Conservation (phyloP, 2,329 filamentous ascomycete genomes). For the Stagonosporopsis tanaceti region DNA sequence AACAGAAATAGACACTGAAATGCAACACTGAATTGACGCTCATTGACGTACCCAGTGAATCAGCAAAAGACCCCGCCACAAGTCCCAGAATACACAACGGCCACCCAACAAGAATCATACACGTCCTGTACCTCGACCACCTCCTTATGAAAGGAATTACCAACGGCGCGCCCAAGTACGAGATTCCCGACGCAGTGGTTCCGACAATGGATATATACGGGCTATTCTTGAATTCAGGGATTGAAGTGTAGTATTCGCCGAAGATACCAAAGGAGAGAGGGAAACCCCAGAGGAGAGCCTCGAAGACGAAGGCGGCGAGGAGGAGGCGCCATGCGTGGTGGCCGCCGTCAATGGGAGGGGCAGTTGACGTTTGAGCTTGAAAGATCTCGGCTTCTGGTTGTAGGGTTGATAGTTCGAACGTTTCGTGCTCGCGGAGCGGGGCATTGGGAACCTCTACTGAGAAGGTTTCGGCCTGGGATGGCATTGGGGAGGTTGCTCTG, state of each 20-base stretch:
- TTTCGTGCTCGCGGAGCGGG: neutral
- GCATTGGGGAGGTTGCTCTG: neutral
- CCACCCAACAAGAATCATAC: conserved; percentile 42
- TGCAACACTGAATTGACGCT: too few relatives aligned
- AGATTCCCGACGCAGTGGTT: conserved; percentile 46
- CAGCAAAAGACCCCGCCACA: conserved; percentile 45
- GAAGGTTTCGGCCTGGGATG: neutral
- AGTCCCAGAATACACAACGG: conserved; percentile 40
- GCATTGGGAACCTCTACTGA: neutral
- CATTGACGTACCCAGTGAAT: conserved; percentile 25
- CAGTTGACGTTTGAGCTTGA: conserved; percentile 4
- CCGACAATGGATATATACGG: conserved; percentile 29
- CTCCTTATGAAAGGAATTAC: conserved; percentile 43
- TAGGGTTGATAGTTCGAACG: neutral
- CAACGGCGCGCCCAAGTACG: conserved; percentile 54
- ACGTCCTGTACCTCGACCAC: conserved; percentile 40
- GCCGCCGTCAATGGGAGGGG: conserved; percentile 25
- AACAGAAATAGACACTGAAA: too few relatives aligned
- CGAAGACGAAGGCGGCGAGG: conserved; percentile 58
- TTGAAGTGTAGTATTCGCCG: conserved; percentile 29
- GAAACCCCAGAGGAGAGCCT: conserved; percentile 54
- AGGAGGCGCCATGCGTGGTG: conserved; percentile 59
- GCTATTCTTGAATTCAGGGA: conserved; percentile 19
- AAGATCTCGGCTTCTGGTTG: neutral
- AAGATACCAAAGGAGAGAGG: conserved; percentile 37